Evolutionary conservation across 177 flowering plant genomes (phyloP).

Genomic region (Vitis hybrid): DNA sequence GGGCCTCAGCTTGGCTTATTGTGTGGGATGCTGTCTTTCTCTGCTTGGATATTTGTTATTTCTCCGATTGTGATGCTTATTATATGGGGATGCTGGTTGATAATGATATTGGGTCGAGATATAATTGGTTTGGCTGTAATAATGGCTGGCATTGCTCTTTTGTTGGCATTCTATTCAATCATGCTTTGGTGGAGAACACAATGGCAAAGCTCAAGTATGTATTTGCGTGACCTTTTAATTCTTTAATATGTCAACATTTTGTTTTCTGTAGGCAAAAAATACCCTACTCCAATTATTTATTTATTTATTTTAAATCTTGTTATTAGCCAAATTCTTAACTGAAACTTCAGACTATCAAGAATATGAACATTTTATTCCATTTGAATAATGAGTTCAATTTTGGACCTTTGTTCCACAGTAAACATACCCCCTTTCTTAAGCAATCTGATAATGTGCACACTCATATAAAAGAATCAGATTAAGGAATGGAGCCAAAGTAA

Average conservation of each 20-base stretch:
- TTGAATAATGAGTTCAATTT: too few species aligned
- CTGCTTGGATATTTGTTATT: conserved; percentile 74
- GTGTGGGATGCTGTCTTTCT: conserved; percentile 68
- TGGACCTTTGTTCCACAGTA: too few species aligned
- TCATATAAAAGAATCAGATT: too few species aligned
- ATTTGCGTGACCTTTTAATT: conserved; percentile 1
- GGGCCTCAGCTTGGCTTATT: conserved; percentile 74
- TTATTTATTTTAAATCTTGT: too few species aligned
- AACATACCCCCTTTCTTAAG: too few species aligned
- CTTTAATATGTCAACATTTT: background rate
- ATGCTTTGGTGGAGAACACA: conserved; percentile 99
- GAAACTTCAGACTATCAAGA: too few species aligned
- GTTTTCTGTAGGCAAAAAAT: too few species aligned
- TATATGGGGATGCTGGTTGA: conserved; percentile 88
- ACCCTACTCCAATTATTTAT: too few species aligned
- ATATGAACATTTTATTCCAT: too few species aligned
- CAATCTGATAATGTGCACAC: too few species aligned
- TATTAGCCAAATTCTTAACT: too few species aligned
- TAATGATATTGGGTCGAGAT: conserved; percentile 69
- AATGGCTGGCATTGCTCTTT: conserved; percentile 93
- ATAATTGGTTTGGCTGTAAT: conserved; percentile 91
- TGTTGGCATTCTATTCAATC: conserved; percentile 89
- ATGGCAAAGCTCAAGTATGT: conserved; percentile 99
- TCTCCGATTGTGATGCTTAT: conserved; percentile 81
- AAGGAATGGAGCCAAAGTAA: too few species aligned